Conservation (phyloP, 129 eudicot species). For the Oenanthe sinensis region DNA sequence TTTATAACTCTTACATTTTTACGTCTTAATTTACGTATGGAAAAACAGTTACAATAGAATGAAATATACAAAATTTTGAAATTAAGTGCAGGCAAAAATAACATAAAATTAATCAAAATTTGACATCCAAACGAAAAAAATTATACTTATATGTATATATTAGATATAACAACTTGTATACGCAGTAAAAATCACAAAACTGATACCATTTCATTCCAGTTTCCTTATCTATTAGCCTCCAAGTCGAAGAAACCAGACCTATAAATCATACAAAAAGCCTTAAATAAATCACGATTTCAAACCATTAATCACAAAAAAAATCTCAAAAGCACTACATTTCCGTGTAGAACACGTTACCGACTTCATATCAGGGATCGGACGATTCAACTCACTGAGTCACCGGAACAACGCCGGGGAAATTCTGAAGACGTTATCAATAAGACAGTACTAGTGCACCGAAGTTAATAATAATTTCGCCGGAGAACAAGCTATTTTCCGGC, state of each 20-base stretch:
- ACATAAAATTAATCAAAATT: constrained; percentile 7
- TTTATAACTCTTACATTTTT: too few species aligned
- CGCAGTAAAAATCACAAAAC: not conserved
- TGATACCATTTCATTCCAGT: constrained; percentile 68
- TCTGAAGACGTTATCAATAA: constrained; percentile 6
- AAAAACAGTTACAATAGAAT: too few species aligned
- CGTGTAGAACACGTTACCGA: constrained; percentile 13
- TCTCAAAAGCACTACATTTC: constrained; percentile 52
- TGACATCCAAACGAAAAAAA: constrained; percentile 29
- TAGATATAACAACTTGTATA: not conserved
- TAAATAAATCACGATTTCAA: constrained; percentile 47
- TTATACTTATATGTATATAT: not conserved
- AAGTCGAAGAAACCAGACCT: not conserved
- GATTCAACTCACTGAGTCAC: constrained; percentile 19
- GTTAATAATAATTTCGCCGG: constrained; percentile 12
- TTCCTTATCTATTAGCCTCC: constrained; percentile 32
- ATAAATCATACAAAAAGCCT: constrained; percentile 16
- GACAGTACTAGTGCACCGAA: constrained; percentile 7
- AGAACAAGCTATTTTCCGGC: constrained; percentile 15
- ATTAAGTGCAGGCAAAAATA: not conserved
- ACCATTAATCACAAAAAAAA: constrained; percentile 7
- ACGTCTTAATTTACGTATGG: too few species aligned
- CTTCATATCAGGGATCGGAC: constrained; percentile 43
- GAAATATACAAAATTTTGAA: not conserved
- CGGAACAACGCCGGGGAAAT: constrained; percentile 8